phyloP scores from a whole-genome alignment of 2,329 filamentous ascomycete species.

The Arthrobotrys conoides region DNA sequence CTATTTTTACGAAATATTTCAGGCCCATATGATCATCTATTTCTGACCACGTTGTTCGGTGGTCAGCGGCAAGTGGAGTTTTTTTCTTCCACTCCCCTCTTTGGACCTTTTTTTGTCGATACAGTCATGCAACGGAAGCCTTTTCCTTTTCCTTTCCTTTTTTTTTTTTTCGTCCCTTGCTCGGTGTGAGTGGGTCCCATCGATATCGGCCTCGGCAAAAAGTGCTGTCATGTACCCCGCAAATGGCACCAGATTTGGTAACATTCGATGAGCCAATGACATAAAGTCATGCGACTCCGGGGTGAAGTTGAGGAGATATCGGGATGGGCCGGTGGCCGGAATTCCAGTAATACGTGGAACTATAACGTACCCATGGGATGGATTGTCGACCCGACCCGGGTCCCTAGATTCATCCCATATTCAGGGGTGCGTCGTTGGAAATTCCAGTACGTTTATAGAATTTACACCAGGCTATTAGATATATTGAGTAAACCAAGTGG shows the following conservation, averaged over 20 bases:
- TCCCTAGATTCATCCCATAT: conserved; percentile 3
- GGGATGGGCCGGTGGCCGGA: conserved; percentile 27
- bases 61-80: conserved; percentile 60
- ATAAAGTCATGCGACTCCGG: conserved; percentile 48
- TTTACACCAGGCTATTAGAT: no score
- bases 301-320: conserved; percentile 35
- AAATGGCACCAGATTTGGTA: conserved; percentile 56
- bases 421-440: no score
- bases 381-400: neutral
- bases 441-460: no score
- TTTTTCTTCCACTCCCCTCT: conserved; percentile 11
- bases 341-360: neutral
- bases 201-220: conserved; percentile 54
- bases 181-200: conserved; percentile 33
- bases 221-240: conserved; percentile 60
- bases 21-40: conserved; percentile 13
- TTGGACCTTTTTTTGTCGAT: conserved; percentile 3
- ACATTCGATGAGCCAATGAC: conserved; percentile 33
- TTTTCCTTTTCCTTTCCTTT: conserved; percentile 19
- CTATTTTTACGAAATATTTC: conserved; percentile 43
- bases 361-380: neutral
- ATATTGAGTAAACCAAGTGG: no score
- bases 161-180: conserved; percentile 5
- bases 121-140: neutral
- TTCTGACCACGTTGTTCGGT: conserved; percentile 53